phyloP scores from a whole-genome alignment of 768 basidiomycete species.

The Amanita subjunquillea region DNA sequence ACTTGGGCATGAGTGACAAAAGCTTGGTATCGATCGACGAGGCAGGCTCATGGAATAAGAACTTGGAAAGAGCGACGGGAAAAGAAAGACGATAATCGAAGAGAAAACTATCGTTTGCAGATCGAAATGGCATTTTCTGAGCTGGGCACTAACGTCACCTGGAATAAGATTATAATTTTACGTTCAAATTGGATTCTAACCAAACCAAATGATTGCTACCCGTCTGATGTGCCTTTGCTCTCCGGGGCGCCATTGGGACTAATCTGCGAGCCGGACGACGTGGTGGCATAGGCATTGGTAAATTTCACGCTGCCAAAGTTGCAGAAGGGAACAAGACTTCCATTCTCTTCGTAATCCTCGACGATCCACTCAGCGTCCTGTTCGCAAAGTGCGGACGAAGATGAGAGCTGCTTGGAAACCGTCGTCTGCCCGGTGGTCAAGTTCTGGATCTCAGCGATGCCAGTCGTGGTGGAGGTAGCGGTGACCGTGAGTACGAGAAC shows the following conservation, averaged over 20 bases:
- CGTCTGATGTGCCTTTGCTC: neutral
- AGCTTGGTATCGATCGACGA: too few relatives aligned
- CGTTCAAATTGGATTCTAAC: too few relatives aligned
- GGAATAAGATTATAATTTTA: too few relatives aligned
- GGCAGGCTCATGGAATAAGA: too few relatives aligned
- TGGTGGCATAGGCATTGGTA: neutral
- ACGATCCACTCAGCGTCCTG: slow-evolving; percentile 29
- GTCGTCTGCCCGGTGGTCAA: neutral
- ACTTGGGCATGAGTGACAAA: too few relatives aligned
- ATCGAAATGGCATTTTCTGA: too few relatives aligned
- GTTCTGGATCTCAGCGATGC: neutral
- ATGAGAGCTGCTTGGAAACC: slow-evolving; percentile 19
- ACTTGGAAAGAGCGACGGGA: too few relatives aligned
- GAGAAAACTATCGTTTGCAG: too few relatives aligned
- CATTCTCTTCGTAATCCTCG: slow-evolving; percentile 20
- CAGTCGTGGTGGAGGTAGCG: neutral
- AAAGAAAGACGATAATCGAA: too few relatives aligned
- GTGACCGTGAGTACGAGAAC: neutral
- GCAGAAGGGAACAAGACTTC: neutral
- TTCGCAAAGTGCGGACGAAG: too few relatives aligned
- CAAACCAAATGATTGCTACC: neutral
- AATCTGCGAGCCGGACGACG: neutral
- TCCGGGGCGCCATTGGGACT: neutral
- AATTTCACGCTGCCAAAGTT: neutral
- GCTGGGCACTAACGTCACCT: too few relatives aligned